A percentile compares a stretch with the other conserved stretches of the same genome.
Evolutionary conservation across 805 yeast genomes (phyloP).

Genomic region (Metschnikowia lunata): DNA sequence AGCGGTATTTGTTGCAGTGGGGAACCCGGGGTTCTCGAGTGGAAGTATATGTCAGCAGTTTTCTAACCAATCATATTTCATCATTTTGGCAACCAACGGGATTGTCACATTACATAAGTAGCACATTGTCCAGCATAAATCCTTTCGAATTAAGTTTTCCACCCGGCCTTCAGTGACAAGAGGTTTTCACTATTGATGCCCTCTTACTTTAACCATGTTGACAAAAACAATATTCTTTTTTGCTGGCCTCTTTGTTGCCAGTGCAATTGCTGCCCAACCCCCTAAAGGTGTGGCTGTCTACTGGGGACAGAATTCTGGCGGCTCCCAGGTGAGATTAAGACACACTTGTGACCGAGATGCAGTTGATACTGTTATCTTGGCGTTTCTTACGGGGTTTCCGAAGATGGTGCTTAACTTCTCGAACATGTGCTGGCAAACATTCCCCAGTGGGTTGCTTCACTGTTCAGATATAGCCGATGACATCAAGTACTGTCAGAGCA

Average conservation of each 20-base stretch:
- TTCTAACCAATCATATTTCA: too few species aligned
- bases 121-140: neutral
- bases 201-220: neutral
- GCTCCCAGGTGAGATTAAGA: conserved; percentile 37
- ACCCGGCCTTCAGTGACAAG: neutral
- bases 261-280: neutral
- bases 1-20: too few species aligned
- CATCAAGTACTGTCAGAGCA: conserved; percentile 14
- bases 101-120: neutral
- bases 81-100: too few species aligned
- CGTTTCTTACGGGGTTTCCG: conserved; percentile 70
- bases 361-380: conserved; percentile 67
- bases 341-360: conserved; percentile 62
- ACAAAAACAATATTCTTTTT: neutral
- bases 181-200: neutral
- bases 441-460: conserved; percentile 37
- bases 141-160: neutral
- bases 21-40: too few species aligned
- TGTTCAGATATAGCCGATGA: conserved; percentile 12
- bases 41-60: too few species aligned
- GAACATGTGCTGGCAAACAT: conserved; percentile 39
- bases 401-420: conserved; percentile 47
- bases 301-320: conserved; percentile 81
- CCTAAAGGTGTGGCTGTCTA: conserved; percentile 59
- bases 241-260: neutral